phyloP scores from a whole-genome alignment of 345 rosid species.

The Stellera chamaejasme region DNA sequence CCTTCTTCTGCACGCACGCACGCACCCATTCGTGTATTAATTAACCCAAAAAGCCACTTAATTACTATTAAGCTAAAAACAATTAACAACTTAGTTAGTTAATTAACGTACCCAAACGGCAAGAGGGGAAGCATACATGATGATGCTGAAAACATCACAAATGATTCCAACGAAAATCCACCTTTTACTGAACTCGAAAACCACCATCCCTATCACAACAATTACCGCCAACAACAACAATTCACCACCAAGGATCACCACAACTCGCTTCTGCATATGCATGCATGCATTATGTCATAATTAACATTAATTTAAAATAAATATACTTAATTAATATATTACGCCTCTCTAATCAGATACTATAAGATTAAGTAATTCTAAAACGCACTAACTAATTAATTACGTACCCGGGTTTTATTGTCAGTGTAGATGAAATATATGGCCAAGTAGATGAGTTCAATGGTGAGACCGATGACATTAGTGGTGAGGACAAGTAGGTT shows the following conservation, averaged over 20 bases:
- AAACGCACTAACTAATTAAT: conserved; percentile 6
- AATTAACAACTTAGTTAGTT: too few species aligned
- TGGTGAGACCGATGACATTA: conserved; percentile 24
- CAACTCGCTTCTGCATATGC: background rate
- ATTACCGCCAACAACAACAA: background rate
- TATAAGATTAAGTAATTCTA: background rate
- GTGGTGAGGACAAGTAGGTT: conserved; percentile 40
- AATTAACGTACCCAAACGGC: conserved; percentile 24
- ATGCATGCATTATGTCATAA: background rate
- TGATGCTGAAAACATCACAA: conserved; percentile 35
- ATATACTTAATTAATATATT: background rate
- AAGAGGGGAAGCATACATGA: conserved; percentile 52
- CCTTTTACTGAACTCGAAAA: conserved; percentile 4
- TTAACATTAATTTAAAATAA: too few species aligned
- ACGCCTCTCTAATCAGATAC: background rate
- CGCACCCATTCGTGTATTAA: too few species aligned
- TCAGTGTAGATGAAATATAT: conserved; percentile 14
- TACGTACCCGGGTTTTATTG: conserved; percentile 15
- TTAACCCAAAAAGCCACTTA: too few species aligned
- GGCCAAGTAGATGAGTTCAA: conserved; percentile 23
- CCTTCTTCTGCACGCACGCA: conserved; percentile 20
- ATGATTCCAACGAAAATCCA: conserved; percentile 37
- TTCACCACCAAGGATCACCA: background rate
- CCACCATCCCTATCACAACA: conserved; percentile 1
- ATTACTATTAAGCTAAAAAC: too few species aligned